Evolutionary conservation across 148 eudicot genomes (phyloP).

Genomic region (Pharnaceum exiguum): DNA sequence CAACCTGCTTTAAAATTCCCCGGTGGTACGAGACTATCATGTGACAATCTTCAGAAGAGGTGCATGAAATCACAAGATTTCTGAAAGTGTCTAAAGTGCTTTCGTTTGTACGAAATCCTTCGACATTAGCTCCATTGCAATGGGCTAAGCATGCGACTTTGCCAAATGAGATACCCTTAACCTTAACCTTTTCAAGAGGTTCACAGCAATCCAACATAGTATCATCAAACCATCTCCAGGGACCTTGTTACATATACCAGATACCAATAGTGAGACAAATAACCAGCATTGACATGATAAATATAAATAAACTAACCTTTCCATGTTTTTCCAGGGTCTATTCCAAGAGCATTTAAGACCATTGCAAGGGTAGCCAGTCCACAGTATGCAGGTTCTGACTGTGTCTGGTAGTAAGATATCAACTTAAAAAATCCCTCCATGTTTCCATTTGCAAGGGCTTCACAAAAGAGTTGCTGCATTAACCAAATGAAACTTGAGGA

Average conservation of each 20-base stretch:
- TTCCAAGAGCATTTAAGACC: constrained; percentile 93
- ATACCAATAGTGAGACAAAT: neutral
- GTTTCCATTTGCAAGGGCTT: constrained; percentile 69
- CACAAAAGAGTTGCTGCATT: constrained; percentile 74
- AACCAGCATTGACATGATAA: neutral
- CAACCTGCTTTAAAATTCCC: constrained; percentile 36
- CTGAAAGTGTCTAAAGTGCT: constrained; percentile 31
- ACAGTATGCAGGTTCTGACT: constrained; percentile 98
- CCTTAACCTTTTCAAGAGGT: constrained; percentile 43
- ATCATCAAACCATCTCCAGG: constrained; percentile 60
- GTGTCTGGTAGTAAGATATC: constrained; percentile 89
- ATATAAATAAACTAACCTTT: no score
- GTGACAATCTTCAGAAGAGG: constrained; percentile 38
- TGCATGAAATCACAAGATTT: constrained; percentile 27
- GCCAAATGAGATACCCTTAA: constrained; percentile 38
- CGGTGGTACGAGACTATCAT: constrained; percentile 44
- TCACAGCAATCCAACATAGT: constrained; percentile 54
- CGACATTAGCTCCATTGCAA: constrained; percentile 48
- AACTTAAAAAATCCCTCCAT: constrained; percentile 86
- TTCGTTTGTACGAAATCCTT: constrained; percentile 37
- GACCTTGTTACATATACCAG: constrained; percentile 25
- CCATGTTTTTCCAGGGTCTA: constrained; percentile 96
- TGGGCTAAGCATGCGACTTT: constrained; percentile 47
- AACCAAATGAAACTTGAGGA: constrained; percentile 6
- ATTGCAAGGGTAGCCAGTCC: constrained; percentile 92